phyloP scores from a whole-genome alignment of 805 yeast species.

The Spathaspora arborariae region DNA sequence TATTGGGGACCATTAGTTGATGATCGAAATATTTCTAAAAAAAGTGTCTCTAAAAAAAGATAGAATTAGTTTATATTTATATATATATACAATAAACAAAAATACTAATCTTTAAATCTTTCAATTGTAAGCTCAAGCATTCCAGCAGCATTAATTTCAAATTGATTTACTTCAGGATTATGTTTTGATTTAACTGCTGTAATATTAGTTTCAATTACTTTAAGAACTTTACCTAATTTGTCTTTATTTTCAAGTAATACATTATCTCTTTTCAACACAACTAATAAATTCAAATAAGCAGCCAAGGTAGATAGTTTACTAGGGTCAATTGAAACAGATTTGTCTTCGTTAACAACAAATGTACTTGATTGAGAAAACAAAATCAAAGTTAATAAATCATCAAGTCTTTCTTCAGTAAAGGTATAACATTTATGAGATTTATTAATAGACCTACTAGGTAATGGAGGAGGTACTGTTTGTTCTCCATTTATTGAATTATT shows the following conservation, averaged over 20 bases:
- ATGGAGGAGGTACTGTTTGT: constrained; percentile 19
- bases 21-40: constrained; percentile 25
- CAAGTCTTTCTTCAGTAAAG: constrained; percentile 39
- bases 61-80: constrained; percentile 1
- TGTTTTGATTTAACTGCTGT: constrained; percentile 12
- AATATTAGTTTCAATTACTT: constrained; percentile 13
- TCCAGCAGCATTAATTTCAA: constrained; percentile 29
- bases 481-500: constrained; percentile 4
- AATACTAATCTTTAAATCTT: constrained; percentile 19
- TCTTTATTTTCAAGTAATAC: constrained; percentile 12
- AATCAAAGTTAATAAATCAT: constrained; percentile 41
- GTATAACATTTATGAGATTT: constrained; percentile 32
- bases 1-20: constrained; percentile 88
- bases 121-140: constrained; percentile 33
- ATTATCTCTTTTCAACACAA: constrained; percentile 24
- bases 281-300: constrained; percentile 54
- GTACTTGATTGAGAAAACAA: constrained; percentile 33
- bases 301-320: constrained; percentile 41
- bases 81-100: neutral
- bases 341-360: constrained; percentile 18
- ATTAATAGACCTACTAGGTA: constrained; percentile 31
- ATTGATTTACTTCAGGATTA: constrained; percentile 3
- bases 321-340: constrained; percentile 17
- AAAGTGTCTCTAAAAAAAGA: constrained; percentile 25
- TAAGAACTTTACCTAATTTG: constrained; percentile 13